Percentiles rank a stretch among this genome's conserved stretches.
phyloP scores from a whole-genome alignment of 2,329 filamentous ascomycete genomes.

The Fusarium xyrophilum region DNA sequence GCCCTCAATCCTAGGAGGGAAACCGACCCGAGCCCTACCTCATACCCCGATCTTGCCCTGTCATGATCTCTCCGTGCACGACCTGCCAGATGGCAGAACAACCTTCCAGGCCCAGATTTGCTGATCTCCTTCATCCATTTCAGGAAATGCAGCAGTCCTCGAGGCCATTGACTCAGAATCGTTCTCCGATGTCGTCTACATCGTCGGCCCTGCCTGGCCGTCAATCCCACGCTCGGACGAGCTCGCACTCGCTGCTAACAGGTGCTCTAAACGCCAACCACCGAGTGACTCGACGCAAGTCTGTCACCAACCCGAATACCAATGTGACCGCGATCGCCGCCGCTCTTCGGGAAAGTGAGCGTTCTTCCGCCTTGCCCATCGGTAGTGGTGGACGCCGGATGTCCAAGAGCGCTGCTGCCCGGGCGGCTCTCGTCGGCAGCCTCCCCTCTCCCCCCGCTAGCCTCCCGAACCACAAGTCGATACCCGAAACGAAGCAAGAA shows the following conservation, averaged over 20 bases:
- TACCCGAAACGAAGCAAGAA: constrained; percentile 57
- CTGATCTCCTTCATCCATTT: constrained; percentile 44
- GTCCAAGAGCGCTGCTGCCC: constrained; percentile 67
- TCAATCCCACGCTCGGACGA: constrained; percentile 73
- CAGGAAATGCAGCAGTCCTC: constrained; percentile 71
- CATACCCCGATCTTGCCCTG: constrained; percentile 24
- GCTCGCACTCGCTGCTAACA: constrained; percentile 82
- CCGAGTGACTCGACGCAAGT: constrained; percentile 91
- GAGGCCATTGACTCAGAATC: constrained; percentile 71
- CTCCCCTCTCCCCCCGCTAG: constrained; percentile 71
- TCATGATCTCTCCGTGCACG: constrained; percentile 37
- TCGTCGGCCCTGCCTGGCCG: constrained; percentile 66
- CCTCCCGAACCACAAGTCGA: constrained; percentile 65
- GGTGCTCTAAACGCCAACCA: constrained; percentile 80
- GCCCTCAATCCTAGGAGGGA: constrained; percentile 34
- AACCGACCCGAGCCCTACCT: constrained; percentile 32
- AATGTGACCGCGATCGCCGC: constrained; percentile 80
- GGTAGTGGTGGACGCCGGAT: constrained; percentile 67
- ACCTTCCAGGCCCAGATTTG: constrained; percentile 45
- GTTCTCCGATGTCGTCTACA: constrained; percentile 64
- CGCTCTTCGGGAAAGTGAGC: constrained; percentile 72
- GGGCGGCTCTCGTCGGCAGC: constrained; percentile 61
- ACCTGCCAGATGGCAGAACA: constrained; percentile 43
- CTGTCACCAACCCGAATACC: constrained; percentile 77
- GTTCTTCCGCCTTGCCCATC: constrained; percentile 63